Base-by-base conservation (phyloP, 352 stramenopile species). In the Globisporangium cederbergense region DNA sequence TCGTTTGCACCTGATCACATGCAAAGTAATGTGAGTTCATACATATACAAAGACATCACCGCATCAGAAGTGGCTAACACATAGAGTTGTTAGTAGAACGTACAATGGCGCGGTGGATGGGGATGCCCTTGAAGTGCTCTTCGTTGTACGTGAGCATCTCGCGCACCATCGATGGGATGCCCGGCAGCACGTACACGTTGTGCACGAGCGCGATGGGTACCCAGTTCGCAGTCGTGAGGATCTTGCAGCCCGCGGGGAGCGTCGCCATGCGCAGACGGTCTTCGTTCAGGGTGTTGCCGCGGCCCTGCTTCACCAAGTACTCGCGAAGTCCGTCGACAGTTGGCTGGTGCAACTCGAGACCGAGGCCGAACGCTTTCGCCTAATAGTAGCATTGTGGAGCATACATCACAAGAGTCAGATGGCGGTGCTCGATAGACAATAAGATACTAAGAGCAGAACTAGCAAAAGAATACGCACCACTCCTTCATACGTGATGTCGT, bases 401-500 rank as follows among this genome's bases (percentile, higher is more conserved):
- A 55, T 38, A 4, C 1, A 36, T 8, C 9, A 49, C 32, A 11
- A 49, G 20, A 3, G 20, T 51, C 34, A 36, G 36, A 18, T 6
- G 38, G 18, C 13, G 11, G 13, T 22, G 16, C 14, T 49, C 43
- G 25, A 49, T 22, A 49, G 43, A 11, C 18, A 46, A 46, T 14
- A 8, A 0, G 40, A 8, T 18, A n/a, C 13, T 22, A 13, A 32
- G 14, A 8, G 52, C 5, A 18, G 34, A 25, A 3, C 11, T 0
- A 14, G 25, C n/a, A 20, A 20, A 47, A 16, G 34, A n/a, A 62
- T n/a, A 66, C 68, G 50, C 64, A 90, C 84, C 65, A 93, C 81
- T 65, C 81, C 85, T 64, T 93, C 81, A 66, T 96, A 96, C 11
- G 87, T 95, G 72, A 95, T 93, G 66, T 95, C 87, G 70, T 95